Percentiles rank a stretch among this genome's conserved stretches.
Conservation (phyloP, 164 flowering plant genomes). For the Brasenia schreberi region DNA sequence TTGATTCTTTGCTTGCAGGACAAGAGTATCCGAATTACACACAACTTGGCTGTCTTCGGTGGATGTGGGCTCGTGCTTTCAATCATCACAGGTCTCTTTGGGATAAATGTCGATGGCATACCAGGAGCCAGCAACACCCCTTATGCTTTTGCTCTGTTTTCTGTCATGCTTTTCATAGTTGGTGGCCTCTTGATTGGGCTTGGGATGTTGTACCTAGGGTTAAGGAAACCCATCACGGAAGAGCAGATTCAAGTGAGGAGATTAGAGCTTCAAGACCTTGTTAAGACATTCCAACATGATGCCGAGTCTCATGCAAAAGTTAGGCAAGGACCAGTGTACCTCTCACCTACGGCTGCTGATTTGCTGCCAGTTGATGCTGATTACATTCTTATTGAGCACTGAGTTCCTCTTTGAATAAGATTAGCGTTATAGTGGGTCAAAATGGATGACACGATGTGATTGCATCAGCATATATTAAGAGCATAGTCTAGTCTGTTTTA, state of each 20-base stretch:
- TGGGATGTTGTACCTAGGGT: conserved; percentile 62
- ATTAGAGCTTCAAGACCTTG: conserved; percentile 68
- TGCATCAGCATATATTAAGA: background rate
- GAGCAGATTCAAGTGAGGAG: conserved; percentile 63
- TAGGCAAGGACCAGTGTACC: conserved; percentile 21
- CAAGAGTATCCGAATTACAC: conserved; percentile 75
- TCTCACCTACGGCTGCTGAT: conserved; percentile 44
- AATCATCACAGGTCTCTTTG: conserved; percentile 81
- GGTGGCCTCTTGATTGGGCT: conserved; percentile 48
- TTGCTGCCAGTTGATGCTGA: conserved; percentile 10
- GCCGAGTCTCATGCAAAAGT: conserved; percentile 91
- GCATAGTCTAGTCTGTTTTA: background rate
- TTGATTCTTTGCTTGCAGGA: conserved; percentile 33
- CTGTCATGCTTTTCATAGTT: conserved; percentile 38
- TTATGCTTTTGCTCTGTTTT: conserved; percentile 70
- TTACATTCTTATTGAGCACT: conserved; percentile 9
- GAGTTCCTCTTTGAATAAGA: background rate
- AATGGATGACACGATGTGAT: no score
- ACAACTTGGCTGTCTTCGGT: conserved; percentile 80
- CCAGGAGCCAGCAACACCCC: conserved; percentile 72
- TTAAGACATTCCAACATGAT: conserved; percentile 88
- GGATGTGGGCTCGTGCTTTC: conserved; percentile 88
- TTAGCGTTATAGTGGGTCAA: background rate
- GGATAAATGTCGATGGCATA: conserved; percentile 92
- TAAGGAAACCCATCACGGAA: conserved; percentile 51